Base-by-base conservation (phyloP, 257 asterid species). In the Anisodus acutangulus region DNA sequence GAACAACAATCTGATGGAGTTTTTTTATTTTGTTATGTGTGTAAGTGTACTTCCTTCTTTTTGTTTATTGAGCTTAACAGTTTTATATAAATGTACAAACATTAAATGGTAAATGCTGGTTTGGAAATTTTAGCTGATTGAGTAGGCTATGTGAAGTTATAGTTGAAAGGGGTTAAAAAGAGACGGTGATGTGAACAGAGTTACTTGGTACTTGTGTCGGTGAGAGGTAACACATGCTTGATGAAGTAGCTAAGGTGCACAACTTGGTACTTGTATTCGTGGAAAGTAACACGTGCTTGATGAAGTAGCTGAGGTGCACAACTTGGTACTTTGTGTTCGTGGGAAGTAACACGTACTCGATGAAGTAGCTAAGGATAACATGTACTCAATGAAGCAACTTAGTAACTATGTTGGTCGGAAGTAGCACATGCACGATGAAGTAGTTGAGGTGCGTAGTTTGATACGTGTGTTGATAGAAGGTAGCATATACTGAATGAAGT, bases 221-320 rank as follows among this genome's bases (percentile, higher is more conserved):
- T n/a, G 0, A 22, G 2, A 68, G 51, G 10, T 31, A 31, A 0
- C 0, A 6, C 5, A 0, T 15, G 2, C 0, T 3, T 6, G 6
- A 64, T 41, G 45, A 3, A 41, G 45, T 7, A 55, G 16, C 16
- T 55, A 12, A 55, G 17, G 4, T 55, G 62, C n/a, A 5, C 5
- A 41, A 4, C 45, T 41, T 41, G 45, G 45, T 41, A 41, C 45
- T 41, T 41, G 45, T 41, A 0, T 41, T 41, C 5, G 6, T 5
- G 45, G 6, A 6, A 41, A 6, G 45, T 41, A 41, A 6, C 45
- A 41, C 45, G 6, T 41, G 45, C 45, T 41, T 3, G 45, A 41
- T 41, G 6, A 41, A 41, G 45, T 7, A 55, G 16, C 6, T 55
- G 16, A 55, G 17, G 4, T 55, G 62, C n/a, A 5, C 6, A 41